Evolutionary conservation across 1,284 basidiomycete species (phyloP).

Genomic region (Irpex rosettiformis): DNA sequence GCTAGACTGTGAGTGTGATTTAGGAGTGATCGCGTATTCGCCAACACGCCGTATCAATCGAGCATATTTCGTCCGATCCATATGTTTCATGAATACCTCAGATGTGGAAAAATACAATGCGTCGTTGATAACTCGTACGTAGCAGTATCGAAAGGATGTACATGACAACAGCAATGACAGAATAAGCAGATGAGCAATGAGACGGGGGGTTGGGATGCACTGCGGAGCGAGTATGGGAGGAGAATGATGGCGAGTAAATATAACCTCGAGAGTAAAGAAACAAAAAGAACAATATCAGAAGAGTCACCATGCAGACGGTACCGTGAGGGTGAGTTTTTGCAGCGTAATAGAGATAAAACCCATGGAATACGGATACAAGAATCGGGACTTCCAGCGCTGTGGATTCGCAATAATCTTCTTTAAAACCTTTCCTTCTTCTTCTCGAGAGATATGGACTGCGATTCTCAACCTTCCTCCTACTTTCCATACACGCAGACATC

Average conservation of each 20-base stretch:
- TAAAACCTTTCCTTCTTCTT: background rate
- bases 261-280: background rate
- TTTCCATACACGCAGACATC: background rate
- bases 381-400: background rate
- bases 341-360: background rate
- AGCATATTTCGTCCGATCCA: background rate
- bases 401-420: background rate
- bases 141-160: conserved; percentile 4
- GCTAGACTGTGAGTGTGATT: no score
- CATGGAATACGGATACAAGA: background rate
- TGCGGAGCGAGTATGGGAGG: background rate
- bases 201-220: background rate
- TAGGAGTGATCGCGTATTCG: no score
- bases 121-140: conserved; percentile 5
- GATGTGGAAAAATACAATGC: conserved; percentile 1
- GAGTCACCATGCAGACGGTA: background rate
- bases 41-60: no score
- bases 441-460: background rate
- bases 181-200: background rate
- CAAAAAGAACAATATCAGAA: background rate
- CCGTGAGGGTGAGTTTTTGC: background rate
- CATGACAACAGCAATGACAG: background rate
- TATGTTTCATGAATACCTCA: background rate
- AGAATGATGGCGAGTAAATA: background rate
- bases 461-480: background rate